Conservation (phyloP, 192 early-diverging fungal species). For the Bifiguratus adelaidae region DNA sequence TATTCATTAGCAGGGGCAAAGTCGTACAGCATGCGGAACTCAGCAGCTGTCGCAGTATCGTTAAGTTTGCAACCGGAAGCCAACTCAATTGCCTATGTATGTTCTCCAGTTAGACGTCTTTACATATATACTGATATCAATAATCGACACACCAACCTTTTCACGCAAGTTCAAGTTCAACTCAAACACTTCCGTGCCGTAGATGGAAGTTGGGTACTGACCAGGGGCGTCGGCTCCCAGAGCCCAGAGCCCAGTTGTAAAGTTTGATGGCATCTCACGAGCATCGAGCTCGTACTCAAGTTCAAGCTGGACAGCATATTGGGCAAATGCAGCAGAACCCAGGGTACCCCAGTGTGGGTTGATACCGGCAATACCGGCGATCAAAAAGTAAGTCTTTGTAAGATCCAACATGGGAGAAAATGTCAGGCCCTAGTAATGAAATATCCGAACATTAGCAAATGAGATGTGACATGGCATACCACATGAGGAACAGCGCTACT, state of each 20-base stretch:
- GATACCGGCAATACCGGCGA: constrained; percentile 5
- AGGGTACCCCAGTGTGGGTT: constrained; percentile 1
- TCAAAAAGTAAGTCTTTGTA: background rate
- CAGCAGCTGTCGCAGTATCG: background rate
- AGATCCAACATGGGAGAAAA: constrained; percentile 2
- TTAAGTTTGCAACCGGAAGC: constrained; percentile 1
- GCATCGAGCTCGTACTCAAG: constrained; percentile 1
- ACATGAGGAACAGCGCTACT: background rate
- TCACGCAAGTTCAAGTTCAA: constrained; percentile 3
- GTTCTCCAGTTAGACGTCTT: background rate
- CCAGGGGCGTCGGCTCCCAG: background rate
- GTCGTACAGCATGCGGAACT: background rate
- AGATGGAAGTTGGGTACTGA: constrained; percentile 1
- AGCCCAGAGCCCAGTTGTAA: constrained; percentile 1
- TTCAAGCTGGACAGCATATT: constrained; percentile 1
- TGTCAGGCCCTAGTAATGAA: background rate
- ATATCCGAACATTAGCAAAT: background rate
- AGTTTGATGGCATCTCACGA: constrained; percentile 1
- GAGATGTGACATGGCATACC: too few species aligned
- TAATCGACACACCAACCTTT: constrained; percentile 1
- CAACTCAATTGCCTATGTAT: constrained; percentile 1
- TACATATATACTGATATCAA: background rate
- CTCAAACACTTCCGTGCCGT: constrained; percentile 2
- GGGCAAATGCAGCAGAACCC: background rate
- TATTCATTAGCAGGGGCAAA: constrained; percentile 1